Percentiles rank a stretch among this genome's conserved stretches.
Conservation (phyloP, 2,329 filamentous ascomycete genomes). For the Torrubiella hemipterigena region DNA sequence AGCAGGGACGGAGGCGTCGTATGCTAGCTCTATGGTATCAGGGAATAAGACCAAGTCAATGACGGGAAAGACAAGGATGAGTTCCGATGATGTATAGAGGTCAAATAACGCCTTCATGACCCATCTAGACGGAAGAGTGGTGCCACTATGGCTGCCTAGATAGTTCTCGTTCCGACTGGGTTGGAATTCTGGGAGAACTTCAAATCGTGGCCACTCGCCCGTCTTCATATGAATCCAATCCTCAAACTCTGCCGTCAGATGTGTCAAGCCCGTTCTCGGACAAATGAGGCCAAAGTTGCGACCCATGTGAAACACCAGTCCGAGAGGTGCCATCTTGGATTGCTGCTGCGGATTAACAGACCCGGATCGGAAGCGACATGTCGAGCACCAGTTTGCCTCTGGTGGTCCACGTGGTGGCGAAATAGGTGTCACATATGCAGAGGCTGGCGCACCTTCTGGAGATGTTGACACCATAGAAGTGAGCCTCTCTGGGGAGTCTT, state of each 20-base stretch:
- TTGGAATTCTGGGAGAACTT: constrained; percentile 4
- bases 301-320: too few species aligned
- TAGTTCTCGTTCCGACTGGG: too few species aligned
- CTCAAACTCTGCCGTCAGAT: constrained; percentile 32
- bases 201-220: constrained; percentile 18
- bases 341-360: too few species aligned
- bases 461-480: too few species aligned
- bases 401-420: too few species aligned
- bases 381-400: too few species aligned
- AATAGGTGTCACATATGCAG: too few species aligned
- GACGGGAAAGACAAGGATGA: constrained; percentile 34
- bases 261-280: constrained; percentile 33
- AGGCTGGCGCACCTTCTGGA: too few species aligned
- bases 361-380: too few species aligned
- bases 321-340: too few species aligned
- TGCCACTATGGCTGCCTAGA: too few species aligned
- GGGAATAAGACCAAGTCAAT: constrained; percentile 33
- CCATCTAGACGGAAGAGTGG: constrained; percentile 4
- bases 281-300: constrained; percentile 33
- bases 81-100: constrained; percentile 16
- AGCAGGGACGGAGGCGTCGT: constrained; percentile 14
- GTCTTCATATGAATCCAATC: constrained; percentile 34
- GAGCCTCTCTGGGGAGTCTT: too few species aligned
- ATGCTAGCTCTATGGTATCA: constrained; percentile 31
- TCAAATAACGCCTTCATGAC: constrained; percentile 14